phyloP scores from a whole-genome alignment of 1,284 basidiomycete species.

The Pascua sp. region DNA sequence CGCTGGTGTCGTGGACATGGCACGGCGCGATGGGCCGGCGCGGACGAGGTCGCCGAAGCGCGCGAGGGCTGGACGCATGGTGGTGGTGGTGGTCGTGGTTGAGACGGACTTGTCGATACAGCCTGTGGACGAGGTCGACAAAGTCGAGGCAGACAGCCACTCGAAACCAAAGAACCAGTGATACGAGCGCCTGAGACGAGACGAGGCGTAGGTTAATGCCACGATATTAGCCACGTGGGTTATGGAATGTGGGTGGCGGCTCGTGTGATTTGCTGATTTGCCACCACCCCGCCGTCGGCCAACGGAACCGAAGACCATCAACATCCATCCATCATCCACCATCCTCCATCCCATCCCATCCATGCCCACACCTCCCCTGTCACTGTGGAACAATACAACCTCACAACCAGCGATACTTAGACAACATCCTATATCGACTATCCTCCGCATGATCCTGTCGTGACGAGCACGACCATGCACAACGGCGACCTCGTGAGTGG shows the following conservation, averaged over 20 bases:
- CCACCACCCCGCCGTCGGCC: background rate
- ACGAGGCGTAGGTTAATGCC: too few relatives aligned
- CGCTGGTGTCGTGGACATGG: slow-evolving; percentile 3
- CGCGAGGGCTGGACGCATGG: slow-evolving; percentile 5
- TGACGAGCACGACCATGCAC: slow-evolving; percentile 1
- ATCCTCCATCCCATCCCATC: too few relatives aligned
- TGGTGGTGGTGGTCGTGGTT: background rate
- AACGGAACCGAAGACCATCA: too few relatives aligned
- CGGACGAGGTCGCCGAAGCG: slow-evolving; percentile 10
- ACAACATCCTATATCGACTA: background rate
- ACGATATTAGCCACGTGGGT: too few relatives aligned
- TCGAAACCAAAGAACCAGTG: background rate
- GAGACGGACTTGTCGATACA: too few relatives aligned
- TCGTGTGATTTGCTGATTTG: background rate
- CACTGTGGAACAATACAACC: too few relatives aligned
- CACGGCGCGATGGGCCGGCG: slow-evolving; percentile 10
- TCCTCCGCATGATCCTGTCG: too few relatives aligned
- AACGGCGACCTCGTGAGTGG: slow-evolving; percentile 14
- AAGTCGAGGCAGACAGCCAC: background rate
- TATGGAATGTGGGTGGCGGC: too few relatives aligned
- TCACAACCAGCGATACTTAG: background rate
- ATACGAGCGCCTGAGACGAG: background rate
- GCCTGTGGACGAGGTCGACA: background rate
- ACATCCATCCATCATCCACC: too few relatives aligned
- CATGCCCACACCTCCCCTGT: too few relatives aligned